Base-by-base conservation (phyloP, 1,284 basidiomycete species). In the Heterobasidion parviporum region DNA sequence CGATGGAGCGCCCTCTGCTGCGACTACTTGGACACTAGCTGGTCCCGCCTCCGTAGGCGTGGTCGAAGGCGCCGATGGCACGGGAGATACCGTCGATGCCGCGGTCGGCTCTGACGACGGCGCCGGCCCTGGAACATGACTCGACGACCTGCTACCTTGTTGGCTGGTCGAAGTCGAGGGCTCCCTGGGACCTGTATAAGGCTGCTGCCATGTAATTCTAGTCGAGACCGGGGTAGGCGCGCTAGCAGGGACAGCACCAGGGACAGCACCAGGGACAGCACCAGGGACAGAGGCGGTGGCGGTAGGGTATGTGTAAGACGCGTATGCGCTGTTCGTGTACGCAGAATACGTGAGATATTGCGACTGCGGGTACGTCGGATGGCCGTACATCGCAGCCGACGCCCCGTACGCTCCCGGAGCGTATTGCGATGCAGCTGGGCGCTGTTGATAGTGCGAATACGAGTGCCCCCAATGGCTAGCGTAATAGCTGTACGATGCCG, bases 141-240 rank as follows among this genome's bases (percentile, higher is more conserved):
- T 41, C 3, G 38, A 41, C 38, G n/a, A 41, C 26, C 26, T 26
- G 26, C 26, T 26, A 26, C 26, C 26, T 26, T 26, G 26, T 6
- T 26, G 38, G n/a, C 38, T 41, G 38, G 26, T 26, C 38, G 38
- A n/a, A 41, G 38, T 7, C 38, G 8, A 41, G 3, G n/a, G n/a
- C 33, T 32, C 53, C 46, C 50, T 38, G 4, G 59, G 59, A 3
- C 59, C 59, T 6, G 38, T 56, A 45, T 61, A 60, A n/a, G 56
- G 60, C 18, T 54, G 56, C 50, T 58, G 56, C 56, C 56, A 61
- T 33, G 54, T 52, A n/a, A 61, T 56, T 6, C 47, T 35, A 15
- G 48, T 16, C 18, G 48, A 6, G 10, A 38, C n/a, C 7, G 48
- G 49, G 15, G 34, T 33, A 10, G 54, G 38, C 26, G 14, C 49